Evolutionary conservation across 148 eudicot genomes (phyloP).

Genomic region (Silene latifolia): DNA sequence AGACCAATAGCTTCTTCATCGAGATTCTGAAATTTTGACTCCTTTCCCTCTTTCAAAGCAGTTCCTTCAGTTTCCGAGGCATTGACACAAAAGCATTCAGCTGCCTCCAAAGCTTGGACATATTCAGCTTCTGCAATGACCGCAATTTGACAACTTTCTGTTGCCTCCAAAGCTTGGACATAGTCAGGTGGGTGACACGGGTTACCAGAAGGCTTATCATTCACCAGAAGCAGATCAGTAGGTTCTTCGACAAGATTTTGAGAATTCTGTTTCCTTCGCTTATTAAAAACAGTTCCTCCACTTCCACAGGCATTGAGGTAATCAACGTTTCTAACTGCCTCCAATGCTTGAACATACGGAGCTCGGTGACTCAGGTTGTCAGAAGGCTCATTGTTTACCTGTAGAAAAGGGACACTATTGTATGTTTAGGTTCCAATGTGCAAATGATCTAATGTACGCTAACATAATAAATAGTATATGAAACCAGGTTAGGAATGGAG

Average conservation of each 20-base stretch:
- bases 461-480: neutral
- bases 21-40: conserved; percentile 25
- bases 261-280: conserved; percentile 30
- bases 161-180: conserved; percentile 28
- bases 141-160: conserved; percentile 12
- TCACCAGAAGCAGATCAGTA: conserved; percentile 19
- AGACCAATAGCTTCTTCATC: conserved; percentile 24
- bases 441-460: neutral
- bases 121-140: neutral
- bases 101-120: conserved; percentile 28
- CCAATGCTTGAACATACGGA: conserved; percentile 20
- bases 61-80: conserved; percentile 18
- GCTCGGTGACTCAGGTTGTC: conserved; percentile 12
- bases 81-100: conserved; percentile 8
- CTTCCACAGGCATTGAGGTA: neutral
- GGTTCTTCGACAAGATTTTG: conserved; percentile 29
- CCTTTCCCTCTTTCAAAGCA: conserved; percentile 32
- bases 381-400: conserved; percentile 23
- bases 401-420: neutral
- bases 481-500: neutral
- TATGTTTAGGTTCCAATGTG: conserved; percentile 2
- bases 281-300: conserved; percentile 32
- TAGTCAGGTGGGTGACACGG: conserved; percentile 3
- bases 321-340: conserved; percentile 21
- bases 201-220: conserved; percentile 17